Percentiles rank a stretch among this genome's conserved stretches.
Conservation (phyloP, 306 rosid species). For the Medicago ruthenica region DNA sequence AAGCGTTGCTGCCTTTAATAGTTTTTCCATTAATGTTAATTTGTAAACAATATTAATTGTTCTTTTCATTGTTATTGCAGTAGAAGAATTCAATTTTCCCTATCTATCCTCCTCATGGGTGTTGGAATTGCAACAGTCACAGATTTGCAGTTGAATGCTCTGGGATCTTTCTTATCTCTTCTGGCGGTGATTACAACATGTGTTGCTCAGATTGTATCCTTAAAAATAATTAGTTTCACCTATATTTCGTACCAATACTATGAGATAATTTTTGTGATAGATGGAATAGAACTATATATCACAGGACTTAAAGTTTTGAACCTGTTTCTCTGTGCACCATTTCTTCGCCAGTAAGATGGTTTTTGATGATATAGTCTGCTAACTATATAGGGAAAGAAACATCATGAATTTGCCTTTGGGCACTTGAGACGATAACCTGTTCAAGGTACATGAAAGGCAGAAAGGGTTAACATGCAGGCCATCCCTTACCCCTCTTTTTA, state of each 20-base stretch:
- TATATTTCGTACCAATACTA: background rate
- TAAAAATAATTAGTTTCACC: constrained; percentile 20
- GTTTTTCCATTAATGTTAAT: constrained; percentile 26
- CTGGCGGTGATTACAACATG: constrained; percentile 93
- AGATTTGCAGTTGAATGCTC: constrained; percentile 88
- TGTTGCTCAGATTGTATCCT: constrained; percentile 99
- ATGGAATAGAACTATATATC: constrained; percentile 12
- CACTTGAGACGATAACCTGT: constrained; percentile 23
- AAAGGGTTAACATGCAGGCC: constrained; percentile 17
- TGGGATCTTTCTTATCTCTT: constrained; percentile 82
- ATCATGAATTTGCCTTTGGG: constrained; percentile 22
- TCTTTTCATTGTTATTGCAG: constrained; percentile 60
- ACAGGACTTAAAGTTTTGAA: constrained; percentile 12
- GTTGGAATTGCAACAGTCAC: constrained; percentile 97
- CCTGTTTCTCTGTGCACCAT: constrained; percentile 27
- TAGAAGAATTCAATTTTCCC: constrained; percentile 81
- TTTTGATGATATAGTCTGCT: constrained; percentile 33
- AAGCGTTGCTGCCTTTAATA: constrained; percentile 17
- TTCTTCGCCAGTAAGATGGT: constrained; percentile 33
- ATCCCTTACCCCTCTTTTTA: constrained; percentile 13
- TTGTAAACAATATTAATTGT: constrained; percentile 36
- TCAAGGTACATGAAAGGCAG: constrained; percentile 26
- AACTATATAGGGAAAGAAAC: constrained; percentile 23
- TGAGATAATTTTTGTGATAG: constrained; percentile 13
- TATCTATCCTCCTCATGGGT: constrained; percentile 77